Percentiles rank a stretch among this genome's conserved stretches.
Conservation (phyloP, 2,329 filamentous ascomycete species). For the Ceratocystis eucalypticola region DNA sequence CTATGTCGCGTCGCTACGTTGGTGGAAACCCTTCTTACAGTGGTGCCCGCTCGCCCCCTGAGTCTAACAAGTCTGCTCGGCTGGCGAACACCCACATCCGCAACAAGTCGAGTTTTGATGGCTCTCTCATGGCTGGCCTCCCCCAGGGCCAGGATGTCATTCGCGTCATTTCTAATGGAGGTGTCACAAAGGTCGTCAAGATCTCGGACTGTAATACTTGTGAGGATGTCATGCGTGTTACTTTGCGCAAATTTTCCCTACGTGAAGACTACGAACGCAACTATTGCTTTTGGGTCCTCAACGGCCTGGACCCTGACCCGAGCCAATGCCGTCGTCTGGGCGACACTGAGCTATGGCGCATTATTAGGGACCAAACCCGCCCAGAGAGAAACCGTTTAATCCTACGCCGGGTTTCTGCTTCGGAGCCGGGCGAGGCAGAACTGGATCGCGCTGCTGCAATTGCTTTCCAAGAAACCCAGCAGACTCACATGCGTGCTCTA, state of each 20-base stretch:
- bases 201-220: constrained; percentile 82
- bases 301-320: constrained; percentile 71
- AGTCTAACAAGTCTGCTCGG: constrained; percentile 32
- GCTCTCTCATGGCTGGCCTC: constrained; percentile 70
- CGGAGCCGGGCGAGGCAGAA: constrained; percentile 77
- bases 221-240: constrained; percentile 84
- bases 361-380: constrained; percentile 74
- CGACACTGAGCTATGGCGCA: constrained; percentile 78
- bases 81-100: constrained; percentile 46
- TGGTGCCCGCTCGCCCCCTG: constrained; percentile 40
- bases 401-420: constrained; percentile 78
- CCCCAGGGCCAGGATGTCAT: constrained; percentile 81
- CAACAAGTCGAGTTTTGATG: constrained; percentile 73
- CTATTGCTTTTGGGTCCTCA: constrained; percentile 91
- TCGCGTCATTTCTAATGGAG: constrained; percentile 81
- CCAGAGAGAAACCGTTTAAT: constrained; percentile 86
- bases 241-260: constrained; percentile 73
- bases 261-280: constrained; percentile 86
- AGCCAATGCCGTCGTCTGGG: constrained; percentile 67
- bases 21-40: constrained; percentile 38
- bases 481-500: constrained; percentile 52
- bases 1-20: constrained; percentile 30
- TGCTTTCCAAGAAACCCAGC: constrained; percentile 72
- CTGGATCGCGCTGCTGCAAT: constrained; percentile 78
- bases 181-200: constrained; percentile 84